Evolutionary conservation across 495 filamentous ascomycete genomes (phyloP).

Genomic region (Durotheca rogersii): DNA sequence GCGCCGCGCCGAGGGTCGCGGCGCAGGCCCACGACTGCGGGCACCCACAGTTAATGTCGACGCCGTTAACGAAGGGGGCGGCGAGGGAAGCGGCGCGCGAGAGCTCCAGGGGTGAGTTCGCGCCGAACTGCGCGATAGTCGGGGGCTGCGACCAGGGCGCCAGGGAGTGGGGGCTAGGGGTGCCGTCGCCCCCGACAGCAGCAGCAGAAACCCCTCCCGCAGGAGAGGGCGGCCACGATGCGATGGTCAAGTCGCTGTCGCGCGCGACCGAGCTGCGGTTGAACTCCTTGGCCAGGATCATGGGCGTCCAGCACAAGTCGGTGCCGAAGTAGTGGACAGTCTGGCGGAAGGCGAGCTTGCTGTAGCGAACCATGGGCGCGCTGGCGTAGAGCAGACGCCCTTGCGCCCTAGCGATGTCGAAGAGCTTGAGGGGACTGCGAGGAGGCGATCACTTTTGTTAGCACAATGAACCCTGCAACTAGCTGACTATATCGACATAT

Average conservation of each 20-base stretch:
- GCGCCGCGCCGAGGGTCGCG: slow-evolving; percentile 59
- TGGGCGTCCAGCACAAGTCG: slow-evolving; percentile 67
- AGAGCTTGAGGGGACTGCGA: slow-evolving; percentile 61
- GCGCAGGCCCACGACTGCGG: slow-evolving; percentile 69
- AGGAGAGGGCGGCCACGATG: not conserved
- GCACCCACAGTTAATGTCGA: slow-evolving; percentile 70
- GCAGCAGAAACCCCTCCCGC: slow-evolving; percentile 39
- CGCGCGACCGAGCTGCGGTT: slow-evolving; percentile 59
- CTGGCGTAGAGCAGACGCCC: slow-evolving; percentile 56
- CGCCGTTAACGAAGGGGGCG: slow-evolving; percentile 58
- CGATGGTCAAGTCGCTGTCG: slow-evolving; percentile 53
- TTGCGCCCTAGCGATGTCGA: slow-evolving; percentile 55
- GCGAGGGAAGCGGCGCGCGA: slow-evolving; percentile 60
- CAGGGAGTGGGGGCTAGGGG: too few species aligned
- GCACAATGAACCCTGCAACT: too few species aligned
- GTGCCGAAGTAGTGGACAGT: slow-evolving; percentile 59
- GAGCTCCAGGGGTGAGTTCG: slow-evolving; percentile 56
- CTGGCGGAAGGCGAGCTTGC: slow-evolving; percentile 65
- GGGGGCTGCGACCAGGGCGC: slow-evolving; percentile 50
- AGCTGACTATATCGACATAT: too few species aligned
- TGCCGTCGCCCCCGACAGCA: too few species aligned
- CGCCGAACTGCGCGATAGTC: slow-evolving; percentile 65
- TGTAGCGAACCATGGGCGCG: slow-evolving; percentile 71
- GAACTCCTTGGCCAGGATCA: slow-evolving; percentile 73
- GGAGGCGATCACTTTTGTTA: too few species aligned